Percentiles rank a stretch among this genome's conserved stretches.
phyloP scores from a whole-genome alignment of 2,329 filamentous ascomycete genomes.

The Venturia asperata region DNA sequence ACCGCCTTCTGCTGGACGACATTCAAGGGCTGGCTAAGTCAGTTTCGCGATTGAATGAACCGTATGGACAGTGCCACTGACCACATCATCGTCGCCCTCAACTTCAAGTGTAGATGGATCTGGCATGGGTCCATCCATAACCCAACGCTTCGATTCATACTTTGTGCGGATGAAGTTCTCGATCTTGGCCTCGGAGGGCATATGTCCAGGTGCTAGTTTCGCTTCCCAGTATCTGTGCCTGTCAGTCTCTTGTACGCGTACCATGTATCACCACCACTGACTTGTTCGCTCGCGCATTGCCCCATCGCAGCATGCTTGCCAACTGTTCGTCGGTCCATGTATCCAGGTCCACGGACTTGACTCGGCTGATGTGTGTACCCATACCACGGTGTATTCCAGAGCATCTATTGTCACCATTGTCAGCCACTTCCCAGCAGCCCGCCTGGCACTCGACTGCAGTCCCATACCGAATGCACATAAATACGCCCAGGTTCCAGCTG shows the following conservation, averaged over 20 bases:
- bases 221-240: conserved; percentile 72
- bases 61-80: conserved; percentile 31
- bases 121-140: conserved; percentile 94
- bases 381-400: conserved; percentile 98
- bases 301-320: conserved; percentile 89
- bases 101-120: conserved; percentile 81
- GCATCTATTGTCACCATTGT: conserved; percentile 45
- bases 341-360: conserved; percentile 97
- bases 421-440: conserved; percentile 17
- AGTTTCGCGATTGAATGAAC: neutral
- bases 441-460: neutral
- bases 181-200: conserved; percentile 94
- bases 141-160: conserved; percentile 97
- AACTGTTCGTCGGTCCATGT: conserved; percentile 98
- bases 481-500: conserved; percentile 96
- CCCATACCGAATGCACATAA: conserved; percentile 76
- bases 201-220: conserved; percentile 83
- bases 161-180: conserved; percentile 99
- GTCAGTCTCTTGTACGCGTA: neutral
- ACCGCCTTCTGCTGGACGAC: conserved; percentile 65
- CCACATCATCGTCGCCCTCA: conserved; percentile 77
- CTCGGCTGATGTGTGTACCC: conserved; percentile 96
- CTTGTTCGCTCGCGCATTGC: conserved; percentile 93
- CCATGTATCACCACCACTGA: conserved; percentile 31
- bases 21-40: conserved; percentile 48